These are phyloP conservation scores for Wallacemonas sp. DNA, from an alignment of 208 protist genomes.

Conservation along the genomic window DNA sequence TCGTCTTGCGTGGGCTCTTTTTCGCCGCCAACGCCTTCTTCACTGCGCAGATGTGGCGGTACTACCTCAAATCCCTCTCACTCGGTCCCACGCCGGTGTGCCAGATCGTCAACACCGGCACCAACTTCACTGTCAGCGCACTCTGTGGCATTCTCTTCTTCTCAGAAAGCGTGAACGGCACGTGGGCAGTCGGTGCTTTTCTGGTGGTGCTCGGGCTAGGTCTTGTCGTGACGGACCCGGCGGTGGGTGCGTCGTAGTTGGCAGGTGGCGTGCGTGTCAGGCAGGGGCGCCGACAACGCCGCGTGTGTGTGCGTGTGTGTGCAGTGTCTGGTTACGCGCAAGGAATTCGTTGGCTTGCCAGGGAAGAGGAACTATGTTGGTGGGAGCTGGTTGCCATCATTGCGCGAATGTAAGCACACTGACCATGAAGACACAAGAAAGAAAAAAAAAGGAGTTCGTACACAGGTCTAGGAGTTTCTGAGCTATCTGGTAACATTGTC, in stretches of 20 bases:
- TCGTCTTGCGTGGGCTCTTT: constrained; percentile 32
- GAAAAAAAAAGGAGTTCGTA: no score
- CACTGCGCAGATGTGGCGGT: constrained; percentile 87
- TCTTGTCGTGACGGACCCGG: constrained; percentile 66
- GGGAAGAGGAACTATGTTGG: no score
- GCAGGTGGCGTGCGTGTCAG: no score
- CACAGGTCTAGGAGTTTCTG: no score
- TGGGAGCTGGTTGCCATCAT: no score
- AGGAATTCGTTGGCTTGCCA: no score
- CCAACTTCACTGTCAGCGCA: constrained; percentile 80
- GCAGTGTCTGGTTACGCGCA: no score
- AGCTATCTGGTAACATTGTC: no score
- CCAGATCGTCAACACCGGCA: constrained; percentile 82
- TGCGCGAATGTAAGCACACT: no score
- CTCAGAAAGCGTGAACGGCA: constrained; percentile 58
- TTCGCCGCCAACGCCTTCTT: constrained; percentile 57
- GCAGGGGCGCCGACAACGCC: no score
- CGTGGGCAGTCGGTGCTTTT: constrained; percentile 63
- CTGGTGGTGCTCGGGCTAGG: constrained; percentile 63
- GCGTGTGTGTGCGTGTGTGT: no score
- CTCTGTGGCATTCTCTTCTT: constrained; percentile 73
- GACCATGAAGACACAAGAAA: no score
- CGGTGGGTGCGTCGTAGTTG: constrained; percentile 5
- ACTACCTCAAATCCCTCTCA: constrained; percentile 77
- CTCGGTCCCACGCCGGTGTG: constrained; percentile 81